phyloP scores from a whole-genome alignment of 306 rosid genomes.

The Cucurbita pepo region DNA sequence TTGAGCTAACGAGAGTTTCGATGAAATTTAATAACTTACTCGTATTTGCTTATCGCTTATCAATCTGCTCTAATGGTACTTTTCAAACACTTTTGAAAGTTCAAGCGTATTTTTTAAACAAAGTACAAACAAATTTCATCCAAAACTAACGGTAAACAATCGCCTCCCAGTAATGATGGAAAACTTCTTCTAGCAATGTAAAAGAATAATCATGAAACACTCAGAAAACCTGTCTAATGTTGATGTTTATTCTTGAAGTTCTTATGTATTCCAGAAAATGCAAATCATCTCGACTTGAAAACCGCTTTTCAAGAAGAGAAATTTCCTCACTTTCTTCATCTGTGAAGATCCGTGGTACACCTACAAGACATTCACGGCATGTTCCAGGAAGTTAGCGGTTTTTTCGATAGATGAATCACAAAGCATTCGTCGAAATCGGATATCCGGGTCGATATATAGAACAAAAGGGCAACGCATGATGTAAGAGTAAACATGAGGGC shows the following conservation, averaged over 20 bases:
- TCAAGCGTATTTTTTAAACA: too few relatives aligned
- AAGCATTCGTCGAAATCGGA: neutral
- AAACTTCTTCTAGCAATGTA: neutral
- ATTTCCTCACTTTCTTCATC: slow-evolving; percentile 62
- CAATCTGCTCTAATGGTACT: too few relatives aligned
- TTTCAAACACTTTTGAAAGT: too few relatives aligned
- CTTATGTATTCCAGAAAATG: slow-evolving; percentile 52
- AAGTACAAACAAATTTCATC: neutral
- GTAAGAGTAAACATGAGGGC: neutral
- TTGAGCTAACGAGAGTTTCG: too few relatives aligned
- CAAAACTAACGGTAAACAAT: neutral
- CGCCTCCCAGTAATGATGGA: neutral
- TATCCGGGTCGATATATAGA: neutral
- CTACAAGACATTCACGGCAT: slow-evolving; percentile 22
- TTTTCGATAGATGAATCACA: neutral
- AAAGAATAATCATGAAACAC: neutral
- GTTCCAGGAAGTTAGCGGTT: neutral
- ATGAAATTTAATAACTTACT: too few relatives aligned
- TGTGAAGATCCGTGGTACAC: slow-evolving; percentile 83
- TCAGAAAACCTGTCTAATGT: slow-evolving; percentile 69
- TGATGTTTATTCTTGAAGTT: slow-evolving; percentile 84
- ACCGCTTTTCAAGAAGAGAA: slow-evolving; percentile 29
- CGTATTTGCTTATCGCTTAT: too few relatives aligned
- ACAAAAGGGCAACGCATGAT: neutral
- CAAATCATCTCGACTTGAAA: slow-evolving; percentile 39